Evolutionary conservation across 1,284 basidiomycete species (phyloP), one percentile per base, ranked within the genome.

Genomic region (Takashimella tepidaria): DNA sequence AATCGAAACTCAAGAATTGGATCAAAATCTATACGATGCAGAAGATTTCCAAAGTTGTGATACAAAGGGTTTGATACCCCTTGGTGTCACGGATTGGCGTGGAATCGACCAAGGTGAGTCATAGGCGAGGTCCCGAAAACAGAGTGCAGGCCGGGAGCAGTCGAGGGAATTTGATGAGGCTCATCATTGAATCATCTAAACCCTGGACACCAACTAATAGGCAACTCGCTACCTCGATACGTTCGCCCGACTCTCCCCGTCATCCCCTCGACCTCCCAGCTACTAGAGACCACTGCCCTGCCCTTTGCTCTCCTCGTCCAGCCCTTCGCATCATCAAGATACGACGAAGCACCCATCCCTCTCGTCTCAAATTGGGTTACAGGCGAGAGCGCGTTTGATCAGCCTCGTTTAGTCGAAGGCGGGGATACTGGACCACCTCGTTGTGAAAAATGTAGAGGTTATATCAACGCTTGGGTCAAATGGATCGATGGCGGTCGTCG

Each of bases 391-490:
- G 64, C 68, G 1, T 77, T 77, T 41, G 74, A 76, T 16, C 90
- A 89, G 3, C 95, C 93, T 5, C 81, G 42, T 93, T 92, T 75
- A 80, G 88, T 62, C 84, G 56, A 50, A 16, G 64, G 56, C 5
- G 67, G 70, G 22, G 77, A 77, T 43, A 71, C 74, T 6, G 93
- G 92, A 8, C 96, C 95, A 13, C 83, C 89, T 12, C 82, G 96
- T 37, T 98, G 96, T 70, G 83, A 81, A 50, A 79, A 83, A 44
- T 98, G 96, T 75, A 81, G 91, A 61, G 90, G 82, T 0, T 99
- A 98, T 74, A 82, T 99, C 67, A 98, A 98, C 71, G 87, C 93
- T 0, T 98, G 92, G 92, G 92, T 87, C 69, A 80, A 81, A 26
- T 98, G 90, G 82, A 79, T 84, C 16, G 83, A 89, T 37, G 90